Conservation (phyloP, 2,329 filamentous ascomycete genomes). For the Pseudodiploospora longispora region DNA sequence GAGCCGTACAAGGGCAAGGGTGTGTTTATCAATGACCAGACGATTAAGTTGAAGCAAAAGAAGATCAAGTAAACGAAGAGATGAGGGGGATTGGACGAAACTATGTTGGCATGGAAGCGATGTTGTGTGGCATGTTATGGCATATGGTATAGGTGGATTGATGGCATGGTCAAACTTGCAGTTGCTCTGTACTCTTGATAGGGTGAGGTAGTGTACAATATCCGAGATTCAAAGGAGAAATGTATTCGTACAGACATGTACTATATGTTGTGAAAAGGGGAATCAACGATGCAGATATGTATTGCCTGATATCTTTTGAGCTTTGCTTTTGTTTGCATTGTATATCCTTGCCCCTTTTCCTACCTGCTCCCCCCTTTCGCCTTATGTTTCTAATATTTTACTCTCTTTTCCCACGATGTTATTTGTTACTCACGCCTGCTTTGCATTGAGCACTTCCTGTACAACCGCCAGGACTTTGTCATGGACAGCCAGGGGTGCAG, state of each 20-base stretch:
- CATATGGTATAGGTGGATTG: too few species aligned
- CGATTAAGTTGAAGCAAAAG: constrained; percentile 97
- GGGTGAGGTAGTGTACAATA: constrained; percentile 2
- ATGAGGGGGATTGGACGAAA: background rate
- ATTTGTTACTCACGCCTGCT: constrained; percentile 15
- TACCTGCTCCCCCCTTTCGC: background rate
- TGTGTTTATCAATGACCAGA: constrained; percentile 96
- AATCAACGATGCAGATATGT: constrained; percentile 16
- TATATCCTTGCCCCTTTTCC: background rate
- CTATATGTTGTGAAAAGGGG: constrained; percentile 11
- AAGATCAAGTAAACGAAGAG: constrained; percentile 66
- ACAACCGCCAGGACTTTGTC: constrained; percentile 71
- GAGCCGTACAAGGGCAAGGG: constrained; percentile 99
- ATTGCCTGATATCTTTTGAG: background rate
- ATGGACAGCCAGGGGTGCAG: constrained; percentile 72
- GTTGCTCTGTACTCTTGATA: too few species aligned
- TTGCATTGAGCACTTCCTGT: constrained; percentile 59
- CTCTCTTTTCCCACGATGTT: background rate
- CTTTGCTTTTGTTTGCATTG: background rate
- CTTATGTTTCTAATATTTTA: constrained; percentile 1
- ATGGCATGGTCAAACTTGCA: too few species aligned
- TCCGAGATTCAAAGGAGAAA: background rate
- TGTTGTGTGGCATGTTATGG: too few species aligned
- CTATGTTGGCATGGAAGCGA: too few species aligned
- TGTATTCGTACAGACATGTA: constrained; percentile 23